Conservation (phyloP, 192 early-diverging fungal genomes). For the Rhizophagus sp. region DNA sequence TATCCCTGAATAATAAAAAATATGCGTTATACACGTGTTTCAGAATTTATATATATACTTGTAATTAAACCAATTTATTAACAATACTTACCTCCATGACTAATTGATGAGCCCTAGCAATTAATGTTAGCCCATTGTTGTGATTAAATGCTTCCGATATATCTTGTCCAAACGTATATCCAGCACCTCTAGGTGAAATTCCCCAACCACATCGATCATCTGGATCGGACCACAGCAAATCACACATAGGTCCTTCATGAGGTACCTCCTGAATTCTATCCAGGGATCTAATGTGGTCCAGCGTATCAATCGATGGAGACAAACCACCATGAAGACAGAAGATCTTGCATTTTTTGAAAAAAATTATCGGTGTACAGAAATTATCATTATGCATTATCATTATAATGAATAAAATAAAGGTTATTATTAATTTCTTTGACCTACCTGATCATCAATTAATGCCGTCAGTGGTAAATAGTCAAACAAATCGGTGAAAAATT, state of each 20-base stretch:
- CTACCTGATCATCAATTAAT: slow-evolving; percentile 89
- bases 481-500: slow-evolving; percentile 96
- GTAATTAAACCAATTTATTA: not conserved
- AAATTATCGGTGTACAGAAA: not conserved
- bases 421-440: not conserved
- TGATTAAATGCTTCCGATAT: slow-evolving; percentile 87
- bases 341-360: slow-evolving; percentile 49
- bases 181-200: slow-evolving; percentile 83
- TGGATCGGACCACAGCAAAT: slow-evolving; percentile 86
- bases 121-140: slow-evolving; percentile 95
- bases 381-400: too few relatives aligned
- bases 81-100: slow-evolving; percentile 72
- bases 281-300: slow-evolving; percentile 94
- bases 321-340: slow-evolving; percentile 99
- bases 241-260: slow-evolving; percentile 87
- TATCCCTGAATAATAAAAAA: slow-evolving; percentile 53
- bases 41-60: not conserved
- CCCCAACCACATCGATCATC: slow-evolving; percentile 87
- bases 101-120: slow-evolving; percentile 93
- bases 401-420: not conserved
- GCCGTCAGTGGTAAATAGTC: slow-evolving; percentile 96
- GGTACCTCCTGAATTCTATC: slow-evolving; percentile 94
- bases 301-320: slow-evolving; percentile 90
- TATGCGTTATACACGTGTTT: not conserved
- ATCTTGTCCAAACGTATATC: slow-evolving; percentile 89